phyloP scores from a whole-genome alignment of 345 rosid genomes.

The Dipteronia dyeriana region DNA sequence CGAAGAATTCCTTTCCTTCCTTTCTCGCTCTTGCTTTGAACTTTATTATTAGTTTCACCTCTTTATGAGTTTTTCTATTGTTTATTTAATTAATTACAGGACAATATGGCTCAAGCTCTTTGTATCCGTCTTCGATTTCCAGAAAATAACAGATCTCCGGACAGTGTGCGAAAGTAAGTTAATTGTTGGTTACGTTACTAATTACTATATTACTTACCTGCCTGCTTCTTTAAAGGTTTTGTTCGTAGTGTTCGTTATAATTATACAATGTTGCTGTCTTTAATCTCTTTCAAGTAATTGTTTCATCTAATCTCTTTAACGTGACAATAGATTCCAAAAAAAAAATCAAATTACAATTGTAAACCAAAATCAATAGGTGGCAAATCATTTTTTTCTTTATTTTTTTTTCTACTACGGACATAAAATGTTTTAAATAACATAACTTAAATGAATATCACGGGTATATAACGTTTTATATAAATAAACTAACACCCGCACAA shows the following conservation, averaged over 20 bases:
- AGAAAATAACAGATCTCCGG: slow-evolving; percentile 76
- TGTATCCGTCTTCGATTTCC: slow-evolving; percentile 93
- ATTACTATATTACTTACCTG: background rate
- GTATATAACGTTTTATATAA: no score
- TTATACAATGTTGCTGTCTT: slow-evolving; percentile 25
- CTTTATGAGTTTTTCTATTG: background rate
- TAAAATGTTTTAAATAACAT: no score
- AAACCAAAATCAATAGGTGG: no score
- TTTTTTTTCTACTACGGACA: no score
- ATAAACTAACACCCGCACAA: no score
- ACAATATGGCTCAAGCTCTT: slow-evolving; percentile 85
- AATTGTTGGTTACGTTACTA: slow-evolving; percentile 1
- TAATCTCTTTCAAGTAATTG: slow-evolving; percentile 20
- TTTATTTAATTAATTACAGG: slow-evolving; percentile 53
- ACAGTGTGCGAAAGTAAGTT: slow-evolving; percentile 92
- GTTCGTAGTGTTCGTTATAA: slow-evolving; percentile 5
- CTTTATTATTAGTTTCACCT: background rate
- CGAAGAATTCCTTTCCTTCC: background rate
- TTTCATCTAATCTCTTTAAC: no score
- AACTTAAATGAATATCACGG: no score
- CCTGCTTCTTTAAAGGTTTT: slow-evolving; percentile 6
- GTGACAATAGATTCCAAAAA: no score
- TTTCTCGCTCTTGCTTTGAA: background rate
- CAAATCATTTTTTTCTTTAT: no score
- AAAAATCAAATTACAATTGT: no score